These are phyloP conservation scores for Azolla pinnata DNA, from an alignment of 75 land plant genomes.

Conservation along the genomic window DNA sequence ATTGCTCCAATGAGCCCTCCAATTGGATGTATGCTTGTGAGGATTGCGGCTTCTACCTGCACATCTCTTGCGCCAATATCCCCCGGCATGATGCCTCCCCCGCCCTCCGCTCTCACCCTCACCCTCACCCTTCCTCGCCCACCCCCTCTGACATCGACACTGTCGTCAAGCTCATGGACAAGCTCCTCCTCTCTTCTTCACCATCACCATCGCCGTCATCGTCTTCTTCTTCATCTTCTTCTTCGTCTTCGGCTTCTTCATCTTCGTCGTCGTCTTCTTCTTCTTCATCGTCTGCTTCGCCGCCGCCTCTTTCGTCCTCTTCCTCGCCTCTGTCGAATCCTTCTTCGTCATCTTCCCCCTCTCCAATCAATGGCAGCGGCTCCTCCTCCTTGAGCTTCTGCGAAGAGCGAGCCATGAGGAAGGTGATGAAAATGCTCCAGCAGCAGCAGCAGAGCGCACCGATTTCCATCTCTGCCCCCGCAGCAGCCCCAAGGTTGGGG, in stretches of 20 bases:
- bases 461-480: background rate
- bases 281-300: too few species aligned
- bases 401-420: background rate
- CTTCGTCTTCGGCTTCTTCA: too few species aligned
- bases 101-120: background rate
- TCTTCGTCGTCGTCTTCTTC: too few species aligned
- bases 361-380: too few species aligned
- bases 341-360: too few species aligned
- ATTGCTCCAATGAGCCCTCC: background rate
- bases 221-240: too few species aligned
- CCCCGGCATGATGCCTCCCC: slow-evolving; percentile 3
- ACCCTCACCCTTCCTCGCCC: background rate
- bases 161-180: slow-evolving; percentile 5
- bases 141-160: background rate
- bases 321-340: too few species aligned
- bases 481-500: background rate
- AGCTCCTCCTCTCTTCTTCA: slow-evolving; percentile 2
- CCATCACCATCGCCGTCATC: too few species aligned
- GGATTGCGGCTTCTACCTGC: background rate
- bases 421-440: slow-evolving; percentile 3
- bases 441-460: slow-evolving; percentile 4
- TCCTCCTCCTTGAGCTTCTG: too few species aligned
- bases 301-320: too few species aligned
- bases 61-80: background rate
- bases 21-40: slow-evolving; percentile 6